Evolutionary conservation across 352 stramenopile genomes (phyloP).

Genomic region (Phytophthora pluvialis): DNA sequence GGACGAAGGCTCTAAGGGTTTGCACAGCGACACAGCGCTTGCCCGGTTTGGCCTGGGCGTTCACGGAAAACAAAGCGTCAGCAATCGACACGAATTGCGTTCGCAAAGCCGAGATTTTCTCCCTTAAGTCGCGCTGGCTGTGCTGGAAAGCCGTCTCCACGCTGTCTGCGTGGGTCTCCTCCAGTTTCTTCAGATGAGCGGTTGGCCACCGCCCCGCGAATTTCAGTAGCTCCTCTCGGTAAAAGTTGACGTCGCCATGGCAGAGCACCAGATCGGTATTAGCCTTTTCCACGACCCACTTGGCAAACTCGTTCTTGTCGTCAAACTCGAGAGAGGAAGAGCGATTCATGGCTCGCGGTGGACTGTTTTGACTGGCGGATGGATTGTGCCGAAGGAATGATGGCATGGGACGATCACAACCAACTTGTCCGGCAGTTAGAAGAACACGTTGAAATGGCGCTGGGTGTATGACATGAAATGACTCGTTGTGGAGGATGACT

Average conservation of each 20-base stretch:
- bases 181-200: conserved; percentile 25
- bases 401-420: conserved; percentile 9
- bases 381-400: background rate
- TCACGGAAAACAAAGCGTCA: conserved; percentile 39
- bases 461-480: conserved; percentile 10
- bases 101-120: conserved; percentile 26
- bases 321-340: conserved; percentile 31
- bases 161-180: conserved; percentile 20
- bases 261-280: conserved; percentile 16
- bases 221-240: conserved; percentile 41
- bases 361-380: conserved; percentile 6
- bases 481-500: background rate
- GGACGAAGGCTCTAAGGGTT: conserved; percentile 28
- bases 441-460: background rate
- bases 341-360: conserved; percentile 25
- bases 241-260: conserved; percentile 9
- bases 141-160: conserved; percentile 1
- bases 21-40: conserved; percentile 33
- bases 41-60: conserved; percentile 29
- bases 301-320: conserved; percentile 42
- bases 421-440: conserved; percentile 9
- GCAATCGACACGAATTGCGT: conserved; percentile 36
- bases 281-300: conserved; percentile 39
- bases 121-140: conserved; percentile 12
- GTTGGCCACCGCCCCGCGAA: conserved; percentile 38